Base-by-base conservation (phyloP, 73 alveolate genomes). In the Symbiodinium natans region DNA sequence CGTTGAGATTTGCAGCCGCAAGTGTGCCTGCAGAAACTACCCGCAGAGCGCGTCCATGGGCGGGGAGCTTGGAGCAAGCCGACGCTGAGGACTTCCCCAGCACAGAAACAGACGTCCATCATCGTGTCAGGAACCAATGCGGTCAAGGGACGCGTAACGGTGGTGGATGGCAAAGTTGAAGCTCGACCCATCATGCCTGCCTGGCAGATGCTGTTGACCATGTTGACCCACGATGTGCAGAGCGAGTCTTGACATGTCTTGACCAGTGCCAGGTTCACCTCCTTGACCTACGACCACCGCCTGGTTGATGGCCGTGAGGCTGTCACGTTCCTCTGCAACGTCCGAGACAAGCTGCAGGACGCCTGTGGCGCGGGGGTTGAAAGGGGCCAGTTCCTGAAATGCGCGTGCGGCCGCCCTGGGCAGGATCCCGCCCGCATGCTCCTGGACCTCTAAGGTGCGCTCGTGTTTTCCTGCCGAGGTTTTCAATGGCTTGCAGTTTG, bases 271-370 rank as follows among this genome's bases (percentile, higher is more conserved):
- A 99, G 99, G 99, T 99, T 93, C 98, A 83, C 99, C 54, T 99
- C 99, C 31, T 82, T 99, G 93, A 99, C 99, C 80, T 99, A 99
- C 88, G 99, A 99, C 85, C 99, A 99, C 99, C 99, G 99, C 82
- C 86, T 99, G 42, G 68, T 99, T 34, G 99, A 99, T 84, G 99
- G 99, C 41, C 99, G 99, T 43, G 99, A 99, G 85, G 99, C 99
- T 43, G 99, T 99, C 42, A 99, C 99, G 31, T 99, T 99, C 99
- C 99, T 99, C 31, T 92, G 99, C 85, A 83, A 95, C 59, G 93
- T 99, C 48, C 92, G 99, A 77, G 99, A 95, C 84, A 46, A 93
- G 48, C 83, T 99, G 85, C 99, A 99, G 99, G 99, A 99, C 96
- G 1, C 71, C 1, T n/a, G n/a, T n/a, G n/a, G n/a, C n/a, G n/a